Evolutionary conservation across 768 basidiomycete genomes (phyloP).

Genomic region (Boletus bicolor): DNA sequence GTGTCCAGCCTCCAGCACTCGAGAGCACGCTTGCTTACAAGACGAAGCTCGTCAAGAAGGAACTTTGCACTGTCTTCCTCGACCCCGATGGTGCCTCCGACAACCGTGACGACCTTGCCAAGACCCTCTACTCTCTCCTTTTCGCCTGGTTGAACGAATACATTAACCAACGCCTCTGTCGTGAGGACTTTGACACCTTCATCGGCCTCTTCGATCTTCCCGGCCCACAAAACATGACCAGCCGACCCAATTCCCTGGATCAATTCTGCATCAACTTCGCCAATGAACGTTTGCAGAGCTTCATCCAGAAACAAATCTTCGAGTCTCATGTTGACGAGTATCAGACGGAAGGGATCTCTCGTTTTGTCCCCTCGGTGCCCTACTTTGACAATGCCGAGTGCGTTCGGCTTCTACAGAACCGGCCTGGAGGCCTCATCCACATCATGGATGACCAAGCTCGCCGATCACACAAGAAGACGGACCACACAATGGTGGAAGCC

Average conservation of each 20-base stretch:
- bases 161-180: conserved; percentile 92
- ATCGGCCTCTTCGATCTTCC: conserved; percentile 94
- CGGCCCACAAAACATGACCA: conserved; percentile 86
- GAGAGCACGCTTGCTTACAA: conserved; percentile 86
- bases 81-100: conserved; percentile 91
- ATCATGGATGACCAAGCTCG: conserved; percentile 98
- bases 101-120: conserved; percentile 92
- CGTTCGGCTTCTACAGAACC: conserved; percentile 78
- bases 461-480: conserved; percentile 83
- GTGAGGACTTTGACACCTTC: conserved; percentile 89
- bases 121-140: conserved; percentile 88
- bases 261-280: conserved; percentile 97
- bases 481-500: conserved; percentile 91
- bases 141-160: conserved; percentile 97
- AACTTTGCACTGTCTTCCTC: conserved; percentile 95
- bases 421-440: conserved; percentile 88
- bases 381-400: conserved; percentile 94
- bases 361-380: conserved; percentile 62
- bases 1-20: conserved; percentile 67
- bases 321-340: conserved; percentile 83
- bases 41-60: conserved; percentile 90
- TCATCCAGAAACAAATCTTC: conserved; percentile 76
- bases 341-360: conserved; percentile 72
- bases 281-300: conserved; percentile 86
- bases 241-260: conserved; percentile 88